Conservation (phyloP, 2,329 filamentous ascomycete species). For the Emydomyces testavorans region DNA sequence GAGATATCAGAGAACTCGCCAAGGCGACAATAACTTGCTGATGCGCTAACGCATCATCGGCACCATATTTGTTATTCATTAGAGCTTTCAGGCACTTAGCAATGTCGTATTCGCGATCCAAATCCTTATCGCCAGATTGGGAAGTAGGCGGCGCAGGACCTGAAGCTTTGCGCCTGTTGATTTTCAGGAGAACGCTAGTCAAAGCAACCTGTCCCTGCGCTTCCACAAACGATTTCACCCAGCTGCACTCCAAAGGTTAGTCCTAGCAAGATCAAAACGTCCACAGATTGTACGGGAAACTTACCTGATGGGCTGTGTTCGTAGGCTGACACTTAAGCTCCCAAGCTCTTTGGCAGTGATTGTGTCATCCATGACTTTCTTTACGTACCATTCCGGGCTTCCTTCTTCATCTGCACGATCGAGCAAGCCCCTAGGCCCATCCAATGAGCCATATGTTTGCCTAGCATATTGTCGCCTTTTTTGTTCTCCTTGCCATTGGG, state of each 20-base stretch:
- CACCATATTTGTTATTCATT: slow-evolving; percentile 99
- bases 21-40: slow-evolving; percentile 83
- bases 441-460: slow-evolving; percentile 55
- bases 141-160: slow-evolving; percentile 55
- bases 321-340: slow-evolving; percentile 83
- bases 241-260: slow-evolving; percentile 37
- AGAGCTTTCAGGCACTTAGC: slow-evolving; percentile 93
- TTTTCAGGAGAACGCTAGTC: slow-evolving; percentile 83
- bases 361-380: slow-evolving; percentile 89
- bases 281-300: slow-evolving; percentile 8
- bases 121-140: slow-evolving; percentile 58
- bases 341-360: slow-evolving; percentile 85
- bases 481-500: slow-evolving; percentile 88
- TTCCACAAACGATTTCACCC: slow-evolving; percentile 94
- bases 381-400: slow-evolving; percentile 95
- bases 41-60: slow-evolving; percentile 84
- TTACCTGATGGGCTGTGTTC: slow-evolving; percentile 80
- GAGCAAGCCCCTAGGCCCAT: slow-evolving; percentile 54
- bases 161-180: slow-evolving; percentile 73
- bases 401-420: slow-evolving; percentile 84
- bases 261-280: neutral
- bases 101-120: slow-evolving; percentile 91
- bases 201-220: slow-evolving; percentile 93
- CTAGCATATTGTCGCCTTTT: slow-evolving; percentile 68
- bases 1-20: slow-evolving; percentile 74